Conservation (phyloP, 1,284 basidiomycete genomes). For the Ganoderma leucocontextum region DNA sequence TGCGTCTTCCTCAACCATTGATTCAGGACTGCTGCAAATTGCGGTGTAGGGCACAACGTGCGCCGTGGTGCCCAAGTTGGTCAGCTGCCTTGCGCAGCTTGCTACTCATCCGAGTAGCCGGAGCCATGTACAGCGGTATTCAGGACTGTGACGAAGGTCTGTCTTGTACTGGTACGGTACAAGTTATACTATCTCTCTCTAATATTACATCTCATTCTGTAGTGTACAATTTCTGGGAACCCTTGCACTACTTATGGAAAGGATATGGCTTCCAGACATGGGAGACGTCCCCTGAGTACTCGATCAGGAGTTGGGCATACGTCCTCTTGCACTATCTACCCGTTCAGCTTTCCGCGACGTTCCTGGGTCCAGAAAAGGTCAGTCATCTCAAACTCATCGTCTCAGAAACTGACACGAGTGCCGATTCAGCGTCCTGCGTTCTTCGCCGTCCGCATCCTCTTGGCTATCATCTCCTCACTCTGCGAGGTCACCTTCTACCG, state of each 20-base stretch:
- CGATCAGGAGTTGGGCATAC: conserved; percentile 96
- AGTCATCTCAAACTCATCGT: conserved; percentile 6
- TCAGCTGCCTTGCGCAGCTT: conserved; percentile 86
- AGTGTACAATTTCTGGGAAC: conserved; percentile 99
- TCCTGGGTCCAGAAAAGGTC: conserved; percentile 45
- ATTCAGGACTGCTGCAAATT: not conserved
- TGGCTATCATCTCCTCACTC: conserved; percentile 79
- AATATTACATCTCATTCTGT: conserved; percentile 7
- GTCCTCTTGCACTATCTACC: conserved; percentile 78
- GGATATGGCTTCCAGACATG: conserved; percentile 96
- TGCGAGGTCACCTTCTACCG: conserved; percentile 91
- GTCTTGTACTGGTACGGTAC: conserved; percentile 21
- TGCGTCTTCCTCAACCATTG: conserved; percentile 36
- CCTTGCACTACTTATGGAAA: conserved; percentile 88
- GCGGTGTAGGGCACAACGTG: conserved; percentile 61
- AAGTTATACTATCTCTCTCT: conserved; percentile 20
- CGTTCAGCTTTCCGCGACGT: conserved; percentile 43
- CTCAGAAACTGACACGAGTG: not conserved
- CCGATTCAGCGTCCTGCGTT: conserved; percentile 77
- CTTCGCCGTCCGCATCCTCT: conserved; percentile 85
- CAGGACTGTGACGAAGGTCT: conserved; percentile 97
- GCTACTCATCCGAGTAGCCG: conserved; percentile 83
- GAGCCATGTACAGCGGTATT: conserved; percentile 96
- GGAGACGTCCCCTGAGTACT: conserved; percentile 93
- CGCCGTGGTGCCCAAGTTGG: conserved; percentile 87